Conservation (phyloP, 345 rosid species). For the Reutealis trisperma region DNA sequence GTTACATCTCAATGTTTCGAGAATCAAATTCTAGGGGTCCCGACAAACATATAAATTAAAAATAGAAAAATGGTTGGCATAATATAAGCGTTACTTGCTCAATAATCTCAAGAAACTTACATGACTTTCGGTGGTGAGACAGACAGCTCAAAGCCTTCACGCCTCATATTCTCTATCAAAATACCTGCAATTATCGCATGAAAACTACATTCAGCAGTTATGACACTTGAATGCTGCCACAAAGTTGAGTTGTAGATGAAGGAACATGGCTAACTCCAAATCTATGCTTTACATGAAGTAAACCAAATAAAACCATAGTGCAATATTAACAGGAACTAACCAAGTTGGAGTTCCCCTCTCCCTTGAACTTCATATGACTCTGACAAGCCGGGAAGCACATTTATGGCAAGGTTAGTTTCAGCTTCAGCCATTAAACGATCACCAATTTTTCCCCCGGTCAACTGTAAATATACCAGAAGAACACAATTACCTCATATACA, state of each 20-base stretch:
- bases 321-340: conserved; percentile 45
- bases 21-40: not conserved
- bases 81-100: conserved; percentile 1
- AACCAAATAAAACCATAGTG: not conserved
- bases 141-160: conserved; percentile 96
- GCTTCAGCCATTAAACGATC: conserved; percentile 89
- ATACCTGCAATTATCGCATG: conserved; percentile 58
- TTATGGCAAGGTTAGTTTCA: conserved; percentile 97
- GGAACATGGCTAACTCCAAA: not conserved
- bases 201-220: conserved; percentile 18
- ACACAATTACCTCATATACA: conserved; percentile 21
- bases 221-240: not conserved
- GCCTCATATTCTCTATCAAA: conserved; percentile 97
- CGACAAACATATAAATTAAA: not conserved
- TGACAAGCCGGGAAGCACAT: conserved; percentile 82
- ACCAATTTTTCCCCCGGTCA: conserved; percentile 92
- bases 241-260: not conserved
- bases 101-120: conserved; percentile 49
- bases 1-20: not conserved
- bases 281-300: not conserved
- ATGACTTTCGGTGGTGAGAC: conserved; percentile 98
- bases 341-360: conserved; percentile 98
- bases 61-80: conserved; percentile 6
- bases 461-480: conserved; percentile 43
- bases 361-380: conserved; percentile 97